Evolutionary conservation across 768 basidiomycete species (phyloP), one percentile per base, ranked within the genome.

Genomic region (Kwoniella bestiolae): DNA sequence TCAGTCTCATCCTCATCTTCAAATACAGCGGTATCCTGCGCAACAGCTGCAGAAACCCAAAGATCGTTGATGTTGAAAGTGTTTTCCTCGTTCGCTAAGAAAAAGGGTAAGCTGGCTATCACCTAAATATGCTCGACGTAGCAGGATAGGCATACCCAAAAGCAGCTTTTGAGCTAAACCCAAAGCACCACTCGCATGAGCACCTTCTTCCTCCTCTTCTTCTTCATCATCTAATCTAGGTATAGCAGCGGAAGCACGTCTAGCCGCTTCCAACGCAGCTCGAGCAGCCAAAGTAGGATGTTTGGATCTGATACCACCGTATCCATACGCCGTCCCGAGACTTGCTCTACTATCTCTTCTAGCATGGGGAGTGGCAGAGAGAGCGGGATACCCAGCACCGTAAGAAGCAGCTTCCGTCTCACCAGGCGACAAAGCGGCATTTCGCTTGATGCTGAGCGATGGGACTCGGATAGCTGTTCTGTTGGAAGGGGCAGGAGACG

Each of bases 1-100:
- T 88, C 88, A 65, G 90, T 90, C 2, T 88, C 88, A 62, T 93
- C 89, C 69, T 94, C 92, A 71, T 91, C 81, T 6, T 81, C 80
- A 46, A 82, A 81, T 2, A 82, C 80, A 2, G 78, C 78, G 5
- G 76, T 90, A 76, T 95, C 94, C 31, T 89, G 92, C 65, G 95
- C 96, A 83, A 95, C 92, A 5, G 95, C 96, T 21, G 94, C 91
- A 4, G 93, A 92, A 56, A 98, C 92, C 96, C 96, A 99, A 23
- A 99, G 83, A 81, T 97, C 95, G 25, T 93, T 91, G 75, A 99
- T 91, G 71, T 90, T 92, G 62, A 92, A 94, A 4, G 94, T 93
- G 12, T 92, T 90, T 71, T 92, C 91, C 81, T 96, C 94, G 80
- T 96, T 96, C 21, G 95, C 95, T 78, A 73, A 52, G 2, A 32